Conservation (phyloP, 164 flowering plant genomes). For the Vitis cinerea region DNA sequence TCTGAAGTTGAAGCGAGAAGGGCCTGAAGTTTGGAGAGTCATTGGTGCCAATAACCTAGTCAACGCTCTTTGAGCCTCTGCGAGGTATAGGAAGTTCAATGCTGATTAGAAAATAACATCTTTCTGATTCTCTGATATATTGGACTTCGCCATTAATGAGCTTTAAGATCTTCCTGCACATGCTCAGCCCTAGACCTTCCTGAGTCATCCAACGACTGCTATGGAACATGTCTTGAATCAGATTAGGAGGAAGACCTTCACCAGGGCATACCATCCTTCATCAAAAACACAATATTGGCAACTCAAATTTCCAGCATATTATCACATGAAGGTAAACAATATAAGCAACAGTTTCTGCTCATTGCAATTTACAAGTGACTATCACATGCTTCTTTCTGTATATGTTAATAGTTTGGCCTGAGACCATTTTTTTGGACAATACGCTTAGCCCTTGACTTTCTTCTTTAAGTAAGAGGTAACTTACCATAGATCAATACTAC, state of each 20-base stretch:
- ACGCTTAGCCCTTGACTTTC: too few relatives aligned
- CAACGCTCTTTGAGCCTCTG: slow-evolving; percentile 24
- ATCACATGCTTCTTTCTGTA: too few relatives aligned
- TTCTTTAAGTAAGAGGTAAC: too few relatives aligned
- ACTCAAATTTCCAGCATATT: neutral
- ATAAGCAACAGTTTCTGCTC: neutral
- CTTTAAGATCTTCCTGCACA: slow-evolving; percentile 73
- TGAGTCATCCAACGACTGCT: slow-evolving; percentile 59
- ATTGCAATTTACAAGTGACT: too few relatives aligned
- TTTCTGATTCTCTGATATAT: slow-evolving; percentile 75
- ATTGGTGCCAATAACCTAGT: slow-evolving; percentile 15
- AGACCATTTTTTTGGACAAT: too few relatives aligned
- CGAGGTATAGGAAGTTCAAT: slow-evolving; percentile 55
- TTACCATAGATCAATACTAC: too few relatives aligned
- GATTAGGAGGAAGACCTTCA: slow-evolving; percentile 77
- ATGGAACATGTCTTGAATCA: slow-evolving; percentile 82
- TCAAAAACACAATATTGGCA: neutral
- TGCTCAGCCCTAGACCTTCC: slow-evolving; percentile 86
- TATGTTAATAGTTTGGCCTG: too few relatives aligned
- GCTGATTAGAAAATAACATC: slow-evolving; percentile 58
- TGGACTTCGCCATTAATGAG: slow-evolving; percentile 82
- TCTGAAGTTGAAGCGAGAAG: neutral
- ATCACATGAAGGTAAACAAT: neutral
- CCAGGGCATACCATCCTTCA: slow-evolving; percentile 77
- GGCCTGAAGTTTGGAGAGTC: neutral